Evolutionary conservation across 352 stramenopile species (phyloP).

Genomic region (Phytophthora sojae): DNA sequence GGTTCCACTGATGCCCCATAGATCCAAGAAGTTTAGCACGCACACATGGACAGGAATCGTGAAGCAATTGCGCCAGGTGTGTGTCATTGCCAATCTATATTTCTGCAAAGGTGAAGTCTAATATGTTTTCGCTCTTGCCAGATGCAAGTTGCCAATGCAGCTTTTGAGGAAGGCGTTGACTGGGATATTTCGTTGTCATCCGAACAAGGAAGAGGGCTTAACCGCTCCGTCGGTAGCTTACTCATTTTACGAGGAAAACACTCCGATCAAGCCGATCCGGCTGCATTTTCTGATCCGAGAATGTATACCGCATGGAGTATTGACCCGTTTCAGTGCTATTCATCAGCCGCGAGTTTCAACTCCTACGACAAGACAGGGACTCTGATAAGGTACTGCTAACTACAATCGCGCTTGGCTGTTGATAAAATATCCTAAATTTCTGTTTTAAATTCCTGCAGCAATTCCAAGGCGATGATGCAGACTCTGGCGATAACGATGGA

Average conservation of each 20-base stretch:
- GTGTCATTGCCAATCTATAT: background rate
- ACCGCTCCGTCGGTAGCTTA: slow-evolving; percentile 55
- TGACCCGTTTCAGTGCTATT: slow-evolving; percentile 44
- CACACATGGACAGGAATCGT: slow-evolving; percentile 82
- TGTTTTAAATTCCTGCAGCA: slow-evolving; percentile 39
- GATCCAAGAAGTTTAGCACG: slow-evolving; percentile 75
- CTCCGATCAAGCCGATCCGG: slow-evolving; percentile 20
- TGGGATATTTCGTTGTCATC: slow-evolving; percentile 56
- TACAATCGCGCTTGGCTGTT: background rate
- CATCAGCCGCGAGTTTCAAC: slow-evolving; percentile 49
- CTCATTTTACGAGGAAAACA: slow-evolving; percentile 61
- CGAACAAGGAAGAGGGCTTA: slow-evolving; percentile 34
- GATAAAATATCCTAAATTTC: background rate
- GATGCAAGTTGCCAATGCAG: slow-evolving; percentile 74
- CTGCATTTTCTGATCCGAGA: slow-evolving; percentile 47
- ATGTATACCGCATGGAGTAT: slow-evolving; percentile 59
- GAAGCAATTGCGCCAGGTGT: slow-evolving; percentile 75
- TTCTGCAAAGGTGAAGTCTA: background rate
- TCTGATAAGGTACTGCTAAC: slow-evolving; percentile 47
- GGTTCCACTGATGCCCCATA: slow-evolving; percentile 68
- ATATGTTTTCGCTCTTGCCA: slow-evolving; percentile 1
- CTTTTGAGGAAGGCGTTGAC: slow-evolving; percentile 70
- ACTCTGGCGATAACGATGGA: slow-evolving; percentile 58
- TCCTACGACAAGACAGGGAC: slow-evolving; percentile 76
- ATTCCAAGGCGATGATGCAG: slow-evolving; percentile 68